Base-by-base conservation (phyloP, 2,329 filamentous ascomycete genomes). In the Grosmannia penicillata region DNA sequence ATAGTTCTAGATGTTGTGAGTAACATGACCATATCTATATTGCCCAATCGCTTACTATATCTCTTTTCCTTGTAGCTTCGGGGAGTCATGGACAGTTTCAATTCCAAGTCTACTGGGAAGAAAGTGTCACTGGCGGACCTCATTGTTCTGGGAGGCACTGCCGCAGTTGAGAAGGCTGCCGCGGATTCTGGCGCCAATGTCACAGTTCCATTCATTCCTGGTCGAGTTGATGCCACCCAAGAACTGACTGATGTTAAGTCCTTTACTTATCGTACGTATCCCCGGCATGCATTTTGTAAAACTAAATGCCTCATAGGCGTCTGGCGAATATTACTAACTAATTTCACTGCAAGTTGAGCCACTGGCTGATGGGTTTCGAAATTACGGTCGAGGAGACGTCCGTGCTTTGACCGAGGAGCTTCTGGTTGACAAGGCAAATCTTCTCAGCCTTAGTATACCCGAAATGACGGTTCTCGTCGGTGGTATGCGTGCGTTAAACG, bases 101-200 rank as follows among this genome's bases (percentile, higher is more conserved):
- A 82, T 61, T 48, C 50, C 11, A 27, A n/a, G 23, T 41, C 69
- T 23, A 32, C 54, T 3, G 67, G 67, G 51, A 82, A 84, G 73
- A 74, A 79, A 58, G 71, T 87, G 4, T 86, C 82, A 0, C 53
- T 86, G 14, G 81, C 82, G 31, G 82, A 87, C 51, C 61, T 86
- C 29, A 84, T 87, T 48, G 78, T 87, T 8, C 69, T 87, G 3
- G 82, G 64, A 14, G 82, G 82, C 51, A 56, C 55, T 29, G 79
- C 79, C 4, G 80, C 75, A 18, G 57, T 87, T n/a, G 82, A 87
- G 65, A 75, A 84, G 67, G 79, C 78, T 17, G 70, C 78, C n/a
- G 48, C 50, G 49, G 43, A 37, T 9, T 43, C 45, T 18, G 44
- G 45, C 25, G 10, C 33, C 18, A 46, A 45, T 42, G 56, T 76